Evolutionary conservation across 192 early-diverging fungal species (phyloP).

Genomic region (Martensiomyces pterosporus): DNA sequence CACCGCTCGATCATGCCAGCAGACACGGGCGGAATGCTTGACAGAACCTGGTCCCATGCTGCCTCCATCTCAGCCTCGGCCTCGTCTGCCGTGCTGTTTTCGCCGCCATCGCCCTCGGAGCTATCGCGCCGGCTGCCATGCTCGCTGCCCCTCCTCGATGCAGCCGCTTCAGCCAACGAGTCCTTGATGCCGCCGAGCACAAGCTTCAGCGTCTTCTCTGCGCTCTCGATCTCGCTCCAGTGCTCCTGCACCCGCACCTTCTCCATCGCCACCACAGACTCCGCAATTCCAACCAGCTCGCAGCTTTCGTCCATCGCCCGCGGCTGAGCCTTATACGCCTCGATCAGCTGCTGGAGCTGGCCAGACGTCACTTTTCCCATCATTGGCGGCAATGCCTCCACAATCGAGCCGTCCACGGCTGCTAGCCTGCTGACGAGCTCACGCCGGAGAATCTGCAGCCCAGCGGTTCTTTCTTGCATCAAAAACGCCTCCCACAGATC

Average conservation of each 20-base stretch:
- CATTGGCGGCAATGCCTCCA: background rate
- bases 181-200: constrained; percentile 42
- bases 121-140: too few relatives aligned
- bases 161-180: constrained; percentile 8
- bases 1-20: constrained; percentile 9
- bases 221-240: constrained; percentile 38
- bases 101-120: background rate
- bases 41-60: constrained; percentile 42
- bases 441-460: constrained; percentile 34
- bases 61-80: constrained; percentile 29
- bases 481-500: constrained; percentile 31
- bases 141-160: constrained; percentile 1
- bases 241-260: constrained; percentile 3
- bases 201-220: constrained; percentile 44
- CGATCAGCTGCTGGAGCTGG: constrained; percentile 20
- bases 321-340: constrained; percentile 1
- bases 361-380: constrained; percentile 16
- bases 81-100: constrained; percentile 1
- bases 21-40: constrained; percentile 24
- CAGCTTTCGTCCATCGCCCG: background rate
- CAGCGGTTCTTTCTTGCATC: constrained; percentile 24
- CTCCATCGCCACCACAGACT: constrained; percentile 9
- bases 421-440: constrained; percentile 9
- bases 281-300: constrained; percentile 11
- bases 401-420: background rate